Conservation (phyloP, 2,329 filamentous ascomycete species). For the Uncinocarpus reesii region DNA sequence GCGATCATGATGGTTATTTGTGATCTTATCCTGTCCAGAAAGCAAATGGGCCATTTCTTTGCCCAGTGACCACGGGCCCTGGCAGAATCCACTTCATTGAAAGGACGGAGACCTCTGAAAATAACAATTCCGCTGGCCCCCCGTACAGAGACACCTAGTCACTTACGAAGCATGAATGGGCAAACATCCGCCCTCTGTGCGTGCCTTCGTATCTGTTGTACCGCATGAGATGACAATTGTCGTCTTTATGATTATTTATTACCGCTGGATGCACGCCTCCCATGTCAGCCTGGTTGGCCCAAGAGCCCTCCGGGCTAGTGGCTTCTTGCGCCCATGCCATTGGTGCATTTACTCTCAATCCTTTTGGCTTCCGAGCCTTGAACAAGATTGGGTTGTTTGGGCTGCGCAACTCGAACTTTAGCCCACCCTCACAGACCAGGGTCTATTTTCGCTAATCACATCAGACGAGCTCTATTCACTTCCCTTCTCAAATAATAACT, state of each 20-base stretch:
- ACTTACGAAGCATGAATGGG: conserved; percentile 1
- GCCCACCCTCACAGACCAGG: conserved; percentile 9
- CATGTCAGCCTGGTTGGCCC: conserved; percentile 6
- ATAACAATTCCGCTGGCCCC: conserved; percentile 7
- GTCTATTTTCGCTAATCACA: conserved; percentile 10
- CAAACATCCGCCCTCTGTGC: too few relatives aligned
- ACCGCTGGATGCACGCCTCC: conserved; percentile 12
- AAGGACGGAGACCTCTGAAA: not conserved
- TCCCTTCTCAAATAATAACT: not conserved
- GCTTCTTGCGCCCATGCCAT: conserved; percentile 1
- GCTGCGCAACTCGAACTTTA: conserved; percentile 12
- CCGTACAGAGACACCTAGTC: conserved; percentile 2
- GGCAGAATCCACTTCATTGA: conserved; percentile 3
- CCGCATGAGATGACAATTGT: conserved; percentile 10
- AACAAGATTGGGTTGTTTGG: conserved; percentile 14
- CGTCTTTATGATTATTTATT: too few relatives aligned
- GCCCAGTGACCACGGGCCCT: conserved; percentile 5
- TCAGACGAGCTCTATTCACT: conserved; percentile 5
- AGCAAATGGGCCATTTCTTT: not conserved
- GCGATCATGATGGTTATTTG: not conserved
- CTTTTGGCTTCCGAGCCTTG: conserved; percentile 13
- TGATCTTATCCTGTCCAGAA: too few relatives aligned
- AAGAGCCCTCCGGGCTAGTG: conserved; percentile 3
- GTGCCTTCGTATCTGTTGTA: conserved; percentile 8
- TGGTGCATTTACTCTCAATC: conserved; percentile 8